Conservation (phyloP, 805 yeast species). For the Hagleromyces aurorensis region DNA sequence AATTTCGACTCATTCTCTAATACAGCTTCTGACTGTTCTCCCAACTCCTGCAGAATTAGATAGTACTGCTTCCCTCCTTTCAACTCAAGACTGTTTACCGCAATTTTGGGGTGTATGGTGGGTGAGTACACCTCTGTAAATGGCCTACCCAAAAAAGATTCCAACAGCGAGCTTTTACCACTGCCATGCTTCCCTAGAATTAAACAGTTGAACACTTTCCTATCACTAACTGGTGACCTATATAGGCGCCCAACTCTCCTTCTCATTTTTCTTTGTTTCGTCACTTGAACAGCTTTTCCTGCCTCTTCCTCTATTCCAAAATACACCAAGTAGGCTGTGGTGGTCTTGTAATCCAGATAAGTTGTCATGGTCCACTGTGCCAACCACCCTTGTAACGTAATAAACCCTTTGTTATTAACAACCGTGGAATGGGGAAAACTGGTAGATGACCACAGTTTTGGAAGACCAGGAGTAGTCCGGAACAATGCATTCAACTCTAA, state of each 20-base stretch:
- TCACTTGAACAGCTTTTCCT: conserved; percentile 58
- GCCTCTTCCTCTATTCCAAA: conserved; percentile 69
- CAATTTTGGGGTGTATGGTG: conserved; percentile 70
- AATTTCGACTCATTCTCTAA: conserved; percentile 60
- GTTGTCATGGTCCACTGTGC: conserved; percentile 99
- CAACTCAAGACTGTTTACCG: conserved; percentile 87
- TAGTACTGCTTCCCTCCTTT: conserved; percentile 95
- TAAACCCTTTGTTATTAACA: conserved; percentile 80
- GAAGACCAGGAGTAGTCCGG: conserved; percentile 89
- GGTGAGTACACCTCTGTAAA: conserved; percentile 70
- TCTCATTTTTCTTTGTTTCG: conserved; percentile 69
- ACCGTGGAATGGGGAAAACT: conserved; percentile 86
- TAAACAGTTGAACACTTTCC: conserved; percentile 89
- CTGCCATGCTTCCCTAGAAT: conserved; percentile 77
- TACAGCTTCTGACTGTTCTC: conserved; percentile 77
- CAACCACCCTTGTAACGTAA: conserved; percentile 95
- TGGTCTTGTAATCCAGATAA: conserved; percentile 70
- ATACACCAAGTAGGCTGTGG: conserved; percentile 82
- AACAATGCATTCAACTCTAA: conserved; percentile 62
- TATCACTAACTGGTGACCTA: conserved; percentile 62
- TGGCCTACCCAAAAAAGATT: conserved; percentile 70
- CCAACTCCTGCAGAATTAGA: conserved; percentile 81
- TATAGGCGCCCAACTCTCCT: conserved; percentile 57
- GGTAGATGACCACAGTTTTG: conserved; percentile 75
- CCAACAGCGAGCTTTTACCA: conserved; percentile 81